These are phyloP conservation scores for Spatholobus suberectus DNA, from an alignment of 306 rosid genomes.

Conservation along the genomic window DNA sequence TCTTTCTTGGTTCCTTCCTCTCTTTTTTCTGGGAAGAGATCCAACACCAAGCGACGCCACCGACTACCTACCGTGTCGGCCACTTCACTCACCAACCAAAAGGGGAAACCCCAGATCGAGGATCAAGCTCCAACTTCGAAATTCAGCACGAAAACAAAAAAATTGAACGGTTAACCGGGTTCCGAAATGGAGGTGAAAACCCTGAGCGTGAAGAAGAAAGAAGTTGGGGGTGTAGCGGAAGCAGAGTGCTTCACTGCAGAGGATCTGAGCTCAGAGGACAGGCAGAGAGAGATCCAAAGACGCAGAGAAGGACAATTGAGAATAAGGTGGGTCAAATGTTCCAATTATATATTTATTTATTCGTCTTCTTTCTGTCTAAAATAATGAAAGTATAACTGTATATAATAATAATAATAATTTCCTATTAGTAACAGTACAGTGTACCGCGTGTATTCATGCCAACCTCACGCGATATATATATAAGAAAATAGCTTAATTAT, in stretches of 20 bases:
- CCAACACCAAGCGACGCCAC: slow-evolving; percentile 37
- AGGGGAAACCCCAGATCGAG: slow-evolving; percentile 50
- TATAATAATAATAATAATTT: background rate
- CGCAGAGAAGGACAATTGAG: slow-evolving; percentile 33
- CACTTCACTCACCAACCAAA: slow-evolving; percentile 26
- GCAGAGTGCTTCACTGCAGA: slow-evolving; percentile 34
- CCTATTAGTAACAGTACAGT: background rate
- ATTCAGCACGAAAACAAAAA: slow-evolving; percentile 11
- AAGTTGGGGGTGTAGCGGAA: slow-evolving; percentile 19
- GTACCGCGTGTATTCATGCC: background rate
- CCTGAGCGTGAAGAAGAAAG: background rate
- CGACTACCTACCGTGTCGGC: slow-evolving; percentile 7
- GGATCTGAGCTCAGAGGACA: slow-evolving; percentile 40
- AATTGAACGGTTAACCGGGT: background rate
- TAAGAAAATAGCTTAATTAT: no score
- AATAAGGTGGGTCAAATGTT: slow-evolving; percentile 17
- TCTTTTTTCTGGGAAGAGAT: slow-evolving; percentile 33
- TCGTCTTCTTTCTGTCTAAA: background rate
- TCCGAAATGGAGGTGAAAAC: slow-evolving; percentile 25
- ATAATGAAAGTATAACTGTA: background rate
- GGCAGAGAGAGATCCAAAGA: slow-evolving; percentile 33
- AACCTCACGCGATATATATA: background rate
- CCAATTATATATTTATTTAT: slow-evolving; percentile 17
- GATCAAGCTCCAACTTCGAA: slow-evolving; percentile 41
- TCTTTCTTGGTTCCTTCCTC: slow-evolving; percentile 30